Percentiles rank a stretch among this genome's conserved stretches.
These are phyloP conservation scores for Capsicum chinense DNA, from an alignment of 257 asterid species.

Conservation along the genomic window DNA sequence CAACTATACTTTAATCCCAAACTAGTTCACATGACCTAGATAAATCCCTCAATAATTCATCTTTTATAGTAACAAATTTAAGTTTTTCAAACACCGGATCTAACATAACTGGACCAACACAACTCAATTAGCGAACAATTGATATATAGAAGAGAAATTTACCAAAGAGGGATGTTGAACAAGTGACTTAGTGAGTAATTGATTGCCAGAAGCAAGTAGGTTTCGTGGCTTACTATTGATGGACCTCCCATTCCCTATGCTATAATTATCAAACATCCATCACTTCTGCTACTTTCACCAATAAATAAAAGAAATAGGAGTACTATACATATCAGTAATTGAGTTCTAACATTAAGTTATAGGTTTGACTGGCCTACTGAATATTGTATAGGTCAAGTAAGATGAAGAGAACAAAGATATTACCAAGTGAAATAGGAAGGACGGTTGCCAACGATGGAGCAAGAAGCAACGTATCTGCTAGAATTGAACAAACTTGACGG, in stretches of 20 bases:
- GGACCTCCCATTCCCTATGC: slow-evolving; percentile 54
- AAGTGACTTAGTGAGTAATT: slow-evolving; percentile 50
- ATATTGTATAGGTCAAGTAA: too few relatives aligned
- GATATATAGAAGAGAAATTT: slow-evolving; percentile 20
- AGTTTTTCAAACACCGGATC: not conserved
- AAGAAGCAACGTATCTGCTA: too few relatives aligned
- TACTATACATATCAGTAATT: too few relatives aligned
- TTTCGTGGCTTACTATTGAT: slow-evolving; percentile 74
- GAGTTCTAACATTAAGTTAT: too few relatives aligned
- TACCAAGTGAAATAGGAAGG: too few relatives aligned
- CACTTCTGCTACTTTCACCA: too few relatives aligned
- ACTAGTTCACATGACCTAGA: too few relatives aligned
- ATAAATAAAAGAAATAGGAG: too few relatives aligned
- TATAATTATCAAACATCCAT: slow-evolving; percentile 38
- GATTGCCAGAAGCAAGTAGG: slow-evolving; percentile 53
- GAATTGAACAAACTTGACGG: too few relatives aligned
- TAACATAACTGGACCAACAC: not conserved
- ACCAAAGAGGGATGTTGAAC: slow-evolving; percentile 78
- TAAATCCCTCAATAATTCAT: not conserved
- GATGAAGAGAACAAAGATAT: too few relatives aligned
- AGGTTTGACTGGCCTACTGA: too few relatives aligned
- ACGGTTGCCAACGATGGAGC: too few relatives aligned
- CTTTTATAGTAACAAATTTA: slow-evolving; percentile 1
- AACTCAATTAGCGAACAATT: not conserved
- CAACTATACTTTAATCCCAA: not conserved